Evolutionary conservation across 176 grass and related monocot species (phyloP).

Genomic region (Oryza rufipogon): DNA sequence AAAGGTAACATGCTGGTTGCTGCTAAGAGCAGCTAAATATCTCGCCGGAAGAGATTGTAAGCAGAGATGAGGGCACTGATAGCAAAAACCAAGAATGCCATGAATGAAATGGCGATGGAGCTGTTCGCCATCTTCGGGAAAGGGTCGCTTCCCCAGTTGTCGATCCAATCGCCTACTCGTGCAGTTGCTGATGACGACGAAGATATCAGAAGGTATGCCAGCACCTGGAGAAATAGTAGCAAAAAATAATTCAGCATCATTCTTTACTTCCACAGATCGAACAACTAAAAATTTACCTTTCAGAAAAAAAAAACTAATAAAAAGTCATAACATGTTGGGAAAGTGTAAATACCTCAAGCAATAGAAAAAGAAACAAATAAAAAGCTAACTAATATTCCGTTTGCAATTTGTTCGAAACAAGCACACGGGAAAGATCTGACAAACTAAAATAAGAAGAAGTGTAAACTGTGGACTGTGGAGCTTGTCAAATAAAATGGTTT

Average conservation of each 20-base stretch:
- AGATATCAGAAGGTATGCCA: constrained; percentile 94
- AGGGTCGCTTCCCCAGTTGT: constrained; percentile 87
- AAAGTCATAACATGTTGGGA: background rate
- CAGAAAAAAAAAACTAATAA: background rate
- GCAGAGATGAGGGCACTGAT: constrained; percentile 84
- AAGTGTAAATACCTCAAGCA: constrained; percentile 1
- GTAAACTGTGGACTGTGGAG: background rate
- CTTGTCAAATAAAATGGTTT: background rate
- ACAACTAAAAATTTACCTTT: too few relatives aligned
- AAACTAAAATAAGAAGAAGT: background rate
- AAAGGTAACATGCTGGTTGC: background rate
- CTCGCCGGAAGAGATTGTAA: constrained; percentile 77
- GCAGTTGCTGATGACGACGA: constrained; percentile 84
- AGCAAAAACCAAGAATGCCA: constrained; percentile 84
- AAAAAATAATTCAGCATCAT: constrained; percentile 17
- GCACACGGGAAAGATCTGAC: background rate
- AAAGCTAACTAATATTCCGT: background rate
- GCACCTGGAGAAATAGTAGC: constrained; percentile 45
- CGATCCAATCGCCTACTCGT: constrained; percentile 64
- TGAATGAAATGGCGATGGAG: constrained; percentile 79
- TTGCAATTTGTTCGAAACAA: background rate
- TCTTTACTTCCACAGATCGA: background rate
- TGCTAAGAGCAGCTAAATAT: constrained; percentile 40
- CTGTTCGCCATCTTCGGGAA: constrained; percentile 86
- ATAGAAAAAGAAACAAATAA: background rate